A percentile compares a stretch with the other conserved stretches of the same genome.
Evolutionary conservation across 768 basidiomycete genomes (phyloP).

Genomic region (Pleurotus djamor): DNA sequence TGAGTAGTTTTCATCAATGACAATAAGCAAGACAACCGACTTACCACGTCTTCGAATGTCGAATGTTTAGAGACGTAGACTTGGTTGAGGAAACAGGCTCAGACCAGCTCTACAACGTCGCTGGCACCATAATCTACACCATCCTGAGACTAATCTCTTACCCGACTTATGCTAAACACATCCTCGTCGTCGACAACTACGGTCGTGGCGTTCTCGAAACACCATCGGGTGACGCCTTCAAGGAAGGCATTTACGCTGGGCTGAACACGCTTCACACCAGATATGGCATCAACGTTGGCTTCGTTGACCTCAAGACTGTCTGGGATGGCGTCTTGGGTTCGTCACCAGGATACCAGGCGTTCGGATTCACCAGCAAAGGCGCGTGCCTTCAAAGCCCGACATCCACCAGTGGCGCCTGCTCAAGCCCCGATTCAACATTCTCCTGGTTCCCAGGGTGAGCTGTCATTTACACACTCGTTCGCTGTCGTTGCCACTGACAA

Average conservation of each 20-base stretch:
- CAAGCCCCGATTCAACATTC: slow-evolving; percentile 33
- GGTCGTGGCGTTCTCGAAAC: slow-evolving; percentile 38
- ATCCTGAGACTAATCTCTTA: slow-evolving; percentile 37
- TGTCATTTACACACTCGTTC: neutral
- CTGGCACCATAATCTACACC: slow-evolving; percentile 33
- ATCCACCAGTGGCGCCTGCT: slow-evolving; percentile 13
- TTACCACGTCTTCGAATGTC: neutral
- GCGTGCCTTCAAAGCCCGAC: slow-evolving; percentile 12
- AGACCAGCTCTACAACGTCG: slow-evolving; percentile 27
- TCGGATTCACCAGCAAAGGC: slow-evolving; percentile 42
- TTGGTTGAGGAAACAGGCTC: slow-evolving; percentile 24
- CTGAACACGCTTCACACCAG: slow-evolving; percentile 28
- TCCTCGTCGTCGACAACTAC: slow-evolving; percentile 52
- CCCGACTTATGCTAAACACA: slow-evolving; percentile 45
- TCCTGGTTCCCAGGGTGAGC: slow-evolving; percentile 39
- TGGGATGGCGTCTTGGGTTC: slow-evolving; percentile 43
- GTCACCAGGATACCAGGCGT: slow-evolving; percentile 43
- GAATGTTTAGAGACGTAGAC: slow-evolving; percentile 35
- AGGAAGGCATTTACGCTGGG: slow-evolving; percentile 38
- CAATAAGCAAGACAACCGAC: neutral
- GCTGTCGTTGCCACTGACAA: neutral
- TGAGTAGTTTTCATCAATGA: slow-evolving; percentile 19
- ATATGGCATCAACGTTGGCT: slow-evolving; percentile 36
- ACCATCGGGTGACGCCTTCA: slow-evolving; percentile 40
- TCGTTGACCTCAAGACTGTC: slow-evolving; percentile 41